Evolutionary conservation across 345 rosid species (phyloP).

Genomic region (Ceriops zippeliana): DNA sequence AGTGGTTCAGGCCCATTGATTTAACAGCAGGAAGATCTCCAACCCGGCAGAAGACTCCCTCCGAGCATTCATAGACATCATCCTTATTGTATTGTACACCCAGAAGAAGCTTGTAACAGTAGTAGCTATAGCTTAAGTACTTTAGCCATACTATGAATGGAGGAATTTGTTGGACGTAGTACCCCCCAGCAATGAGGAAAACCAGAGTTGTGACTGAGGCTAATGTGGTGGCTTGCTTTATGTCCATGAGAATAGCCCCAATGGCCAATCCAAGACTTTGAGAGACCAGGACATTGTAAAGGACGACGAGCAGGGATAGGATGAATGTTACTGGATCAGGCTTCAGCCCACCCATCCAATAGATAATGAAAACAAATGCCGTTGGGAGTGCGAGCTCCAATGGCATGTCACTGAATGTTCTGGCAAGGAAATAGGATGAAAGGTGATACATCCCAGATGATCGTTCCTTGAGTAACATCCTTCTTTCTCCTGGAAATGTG

Average conservation of each 20-base stretch:
- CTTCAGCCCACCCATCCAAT: slow-evolving; percentile 99
- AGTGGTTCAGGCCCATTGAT: slow-evolving; percentile 69
- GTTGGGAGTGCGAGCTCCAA: slow-evolving; percentile 95
- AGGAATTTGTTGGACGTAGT: slow-evolving; percentile 91
- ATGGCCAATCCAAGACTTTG: slow-evolving; percentile 93
- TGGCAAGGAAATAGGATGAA: slow-evolving; percentile 91
- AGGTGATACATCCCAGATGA: slow-evolving; percentile 96
- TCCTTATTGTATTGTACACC: slow-evolving; percentile 82
- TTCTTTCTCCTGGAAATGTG: slow-evolving; percentile 93
- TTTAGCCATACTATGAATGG: slow-evolving; percentile 93
- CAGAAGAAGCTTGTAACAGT: slow-evolving; percentile 91
- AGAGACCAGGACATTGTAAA: slow-evolving; percentile 87
- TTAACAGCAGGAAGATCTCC: slow-evolving; percentile 79
- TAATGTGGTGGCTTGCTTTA: slow-evolving; percentile 92
- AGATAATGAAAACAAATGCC: slow-evolving; percentile 86
- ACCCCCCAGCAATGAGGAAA: slow-evolving; percentile 95
- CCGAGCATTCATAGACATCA: slow-evolving; percentile 73
- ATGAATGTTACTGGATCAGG: slow-evolving; percentile 74
- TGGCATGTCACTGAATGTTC: slow-evolving; percentile 85
- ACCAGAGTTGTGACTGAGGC: slow-evolving; percentile 97
- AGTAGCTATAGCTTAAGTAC: slow-evolving; percentile 94
- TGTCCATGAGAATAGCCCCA: slow-evolving; percentile 95
- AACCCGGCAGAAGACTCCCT: slow-evolving; percentile 68
- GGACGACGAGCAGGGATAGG: slow-evolving; percentile 78
- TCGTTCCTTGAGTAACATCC: slow-evolving; percentile 78